A percentile compares a stretch with the other conserved stretches of the same genome.
phyloP scores from a whole-genome alignment of 331 rosid genomes.

The Erythrophleum ivorense region DNA sequence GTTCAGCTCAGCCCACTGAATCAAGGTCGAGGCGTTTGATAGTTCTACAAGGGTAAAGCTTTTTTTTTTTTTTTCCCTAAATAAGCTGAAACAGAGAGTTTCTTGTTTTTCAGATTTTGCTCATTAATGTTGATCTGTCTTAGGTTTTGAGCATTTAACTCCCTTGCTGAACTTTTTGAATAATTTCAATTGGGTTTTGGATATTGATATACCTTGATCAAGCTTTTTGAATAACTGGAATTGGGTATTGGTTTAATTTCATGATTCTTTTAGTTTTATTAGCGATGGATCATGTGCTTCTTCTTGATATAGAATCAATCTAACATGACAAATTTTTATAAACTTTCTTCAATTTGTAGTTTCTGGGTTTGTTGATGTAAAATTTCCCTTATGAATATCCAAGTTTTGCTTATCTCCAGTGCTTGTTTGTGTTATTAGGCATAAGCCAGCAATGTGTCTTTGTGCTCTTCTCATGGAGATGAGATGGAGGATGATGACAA shows the following conservation, averaged over 20 bases:
- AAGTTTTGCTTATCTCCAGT: slow-evolving; percentile 22
- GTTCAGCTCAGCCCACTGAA: slow-evolving; percentile 24
- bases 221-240: slow-evolving; percentile 25
- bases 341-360: slow-evolving; percentile 9
- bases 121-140: slow-evolving; percentile 17
- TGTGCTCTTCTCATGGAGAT: slow-evolving; percentile 37
- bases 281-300: slow-evolving; percentile 18
- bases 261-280: slow-evolving; percentile 13
- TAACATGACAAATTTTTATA: background rate
- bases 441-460: slow-evolving; percentile 34
- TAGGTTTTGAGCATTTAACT: slow-evolving; percentile 29
- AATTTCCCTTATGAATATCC: background rate
- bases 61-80: background rate
- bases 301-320: slow-evolving; percentile 15
- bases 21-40: background rate
- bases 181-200: slow-evolving; percentile 32
- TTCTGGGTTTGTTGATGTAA: slow-evolving; percentile 13
- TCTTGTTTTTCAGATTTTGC: slow-evolving; percentile 10
- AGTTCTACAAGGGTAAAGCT: slow-evolving; percentile 10
- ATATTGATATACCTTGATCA: background rate
- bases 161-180: background rate
- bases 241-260: slow-evolving; percentile 6
- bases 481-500: slow-evolving; percentile 26
- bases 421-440: slow-evolving; percentile 26
- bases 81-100: slow-evolving; percentile 8